These are phyloP conservation scores for Cercophora scortea DNA, from an alignment of 495 filamentous ascomycete genomes.

Conservation along the genomic window DNA sequence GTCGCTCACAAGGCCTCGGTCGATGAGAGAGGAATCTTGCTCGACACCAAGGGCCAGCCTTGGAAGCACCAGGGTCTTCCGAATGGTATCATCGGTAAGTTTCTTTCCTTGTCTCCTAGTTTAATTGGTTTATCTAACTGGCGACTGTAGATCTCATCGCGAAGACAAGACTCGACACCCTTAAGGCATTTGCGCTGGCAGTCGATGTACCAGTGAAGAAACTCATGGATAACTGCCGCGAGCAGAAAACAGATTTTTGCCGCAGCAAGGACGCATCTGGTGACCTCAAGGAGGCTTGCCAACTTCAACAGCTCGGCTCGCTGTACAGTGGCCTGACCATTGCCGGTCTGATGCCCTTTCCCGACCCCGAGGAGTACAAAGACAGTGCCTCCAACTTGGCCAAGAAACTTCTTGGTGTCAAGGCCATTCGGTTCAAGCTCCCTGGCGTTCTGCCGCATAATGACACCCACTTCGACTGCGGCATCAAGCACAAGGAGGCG, in stretches of 20 bases:
- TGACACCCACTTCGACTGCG: constrained; percentile 13
- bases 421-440: constrained; percentile 10
- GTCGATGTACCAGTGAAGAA: neutral
- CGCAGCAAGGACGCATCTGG: constrained; percentile 1
- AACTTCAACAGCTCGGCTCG: constrained; percentile 14
- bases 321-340: constrained; percentile 5
- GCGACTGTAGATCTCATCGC: constrained; percentile 5
- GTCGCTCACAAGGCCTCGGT: constrained; percentile 11
- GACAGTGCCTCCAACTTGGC: constrained; percentile 7
- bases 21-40: neutral
- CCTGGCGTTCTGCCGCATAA: constrained; percentile 3
- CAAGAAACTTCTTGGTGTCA: constrained; percentile 2
- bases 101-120: neutral
- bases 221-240: constrained; percentile 1
- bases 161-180: neutral
- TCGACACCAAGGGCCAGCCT: constrained; percentile 3
- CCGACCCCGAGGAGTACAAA: constrained; percentile 1
- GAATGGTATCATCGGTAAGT: constrained; percentile 7
- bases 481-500: constrained; percentile 6
- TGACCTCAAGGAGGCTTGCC: constrained; percentile 8
- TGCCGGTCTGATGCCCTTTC: constrained; percentile 6
- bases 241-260: constrained; percentile 3
- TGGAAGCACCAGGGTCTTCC: constrained; percentile 12
- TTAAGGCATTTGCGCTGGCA: neutral
- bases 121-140: too few species aligned